Percentiles rank a stretch among this genome's conserved stretches.
These are phyloP conservation scores for Cladosporium sp. DNA, from an alignment of 2,329 filamentous ascomycete species.

Conservation along the genomic window DNA sequence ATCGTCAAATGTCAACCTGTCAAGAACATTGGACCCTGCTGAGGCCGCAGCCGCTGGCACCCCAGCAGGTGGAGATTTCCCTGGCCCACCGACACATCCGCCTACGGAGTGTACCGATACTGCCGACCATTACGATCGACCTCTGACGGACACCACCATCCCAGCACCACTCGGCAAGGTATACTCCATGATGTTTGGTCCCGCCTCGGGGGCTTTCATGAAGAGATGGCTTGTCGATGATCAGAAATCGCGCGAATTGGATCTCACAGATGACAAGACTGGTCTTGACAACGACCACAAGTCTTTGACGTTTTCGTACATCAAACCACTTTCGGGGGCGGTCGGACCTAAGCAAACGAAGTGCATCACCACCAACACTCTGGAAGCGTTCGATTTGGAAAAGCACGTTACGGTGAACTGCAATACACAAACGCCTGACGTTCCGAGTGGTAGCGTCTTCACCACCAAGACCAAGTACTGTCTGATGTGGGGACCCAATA, in stretches of 20 bases:
- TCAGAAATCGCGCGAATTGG: conserved; percentile 84
- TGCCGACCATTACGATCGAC: conserved; percentile 75
- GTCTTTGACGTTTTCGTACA: conserved; percentile 74
- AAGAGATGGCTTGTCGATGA: conserved; percentile 79
- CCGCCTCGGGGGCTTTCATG: conserved; percentile 75
- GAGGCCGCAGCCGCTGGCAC: conserved; percentile 39
- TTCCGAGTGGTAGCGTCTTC: conserved; percentile 90
- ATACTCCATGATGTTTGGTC: conserved; percentile 83
- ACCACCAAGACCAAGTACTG: conserved; percentile 92
- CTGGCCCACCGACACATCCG: conserved; percentile 74
- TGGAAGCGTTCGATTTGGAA: conserved; percentile 84
- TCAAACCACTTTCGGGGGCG: conserved; percentile 78
- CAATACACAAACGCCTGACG: conserved; percentile 86
- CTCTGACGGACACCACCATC: conserved; percentile 80
- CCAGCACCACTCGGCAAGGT: conserved; percentile 87
- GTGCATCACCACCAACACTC: conserved; percentile 77
- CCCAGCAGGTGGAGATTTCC: conserved; percentile 61
- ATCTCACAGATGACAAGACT: conserved; percentile 76
- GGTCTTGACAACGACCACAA: conserved; percentile 68
- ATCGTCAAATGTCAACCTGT: conserved; percentile 35
- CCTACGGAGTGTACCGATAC: conserved; percentile 82
- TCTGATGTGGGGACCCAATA: conserved; percentile 84
- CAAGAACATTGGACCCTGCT: conserved; percentile 27
- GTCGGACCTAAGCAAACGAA: conserved; percentile 95
- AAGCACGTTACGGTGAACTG: conserved; percentile 80